Evolutionary conservation across 352 stramenopile genomes (phyloP).

Genomic region (Globisporangium parvum): DNA sequence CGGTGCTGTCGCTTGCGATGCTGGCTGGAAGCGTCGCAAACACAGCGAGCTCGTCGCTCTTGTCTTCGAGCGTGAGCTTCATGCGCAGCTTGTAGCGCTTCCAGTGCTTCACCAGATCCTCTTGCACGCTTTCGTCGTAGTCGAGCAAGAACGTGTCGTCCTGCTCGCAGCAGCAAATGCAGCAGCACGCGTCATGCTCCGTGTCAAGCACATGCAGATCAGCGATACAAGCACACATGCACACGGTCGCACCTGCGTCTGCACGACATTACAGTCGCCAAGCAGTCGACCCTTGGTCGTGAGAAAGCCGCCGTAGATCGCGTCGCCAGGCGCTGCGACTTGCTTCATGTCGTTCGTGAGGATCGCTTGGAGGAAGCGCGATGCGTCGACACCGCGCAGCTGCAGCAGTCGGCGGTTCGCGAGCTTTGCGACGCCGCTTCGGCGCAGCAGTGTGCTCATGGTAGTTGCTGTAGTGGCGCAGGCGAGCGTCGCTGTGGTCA

Average conservation of each 20-base stretch:
- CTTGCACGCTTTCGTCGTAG: constrained; percentile 52
- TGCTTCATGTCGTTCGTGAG: constrained; percentile 83
- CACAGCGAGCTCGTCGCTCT: constrained; percentile 38
- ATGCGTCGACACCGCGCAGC: constrained; percentile 59
- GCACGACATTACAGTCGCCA: constrained; percentile 71
- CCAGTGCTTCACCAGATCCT: constrained; percentile 74
- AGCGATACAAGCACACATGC: not conserved
- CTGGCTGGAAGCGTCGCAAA: constrained; percentile 46
- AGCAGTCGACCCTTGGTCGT: constrained; percentile 74
- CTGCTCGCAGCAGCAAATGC: constrained; percentile 7
- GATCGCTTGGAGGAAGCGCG: constrained; percentile 74
- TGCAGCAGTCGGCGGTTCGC: constrained; percentile 54
- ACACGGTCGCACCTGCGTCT: constrained; percentile 28
- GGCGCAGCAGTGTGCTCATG: constrained; percentile 26
- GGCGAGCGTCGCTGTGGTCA: not conserved
- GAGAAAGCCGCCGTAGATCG: constrained; percentile 75
- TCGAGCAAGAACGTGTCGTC: constrained; percentile 69
- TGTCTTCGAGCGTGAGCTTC: constrained; percentile 72
- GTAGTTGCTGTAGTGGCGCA: not conserved
- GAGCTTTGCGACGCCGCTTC: constrained; percentile 41
- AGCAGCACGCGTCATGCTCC: no score
- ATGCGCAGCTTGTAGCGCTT: constrained; percentile 87
- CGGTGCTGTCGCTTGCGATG: constrained; percentile 20
- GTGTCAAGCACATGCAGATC: not conserved
- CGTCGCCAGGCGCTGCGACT: constrained; percentile 39